phyloP scores from a whole-genome alignment of 148 eudicot genomes.

The Camellia granthamiana region DNA sequence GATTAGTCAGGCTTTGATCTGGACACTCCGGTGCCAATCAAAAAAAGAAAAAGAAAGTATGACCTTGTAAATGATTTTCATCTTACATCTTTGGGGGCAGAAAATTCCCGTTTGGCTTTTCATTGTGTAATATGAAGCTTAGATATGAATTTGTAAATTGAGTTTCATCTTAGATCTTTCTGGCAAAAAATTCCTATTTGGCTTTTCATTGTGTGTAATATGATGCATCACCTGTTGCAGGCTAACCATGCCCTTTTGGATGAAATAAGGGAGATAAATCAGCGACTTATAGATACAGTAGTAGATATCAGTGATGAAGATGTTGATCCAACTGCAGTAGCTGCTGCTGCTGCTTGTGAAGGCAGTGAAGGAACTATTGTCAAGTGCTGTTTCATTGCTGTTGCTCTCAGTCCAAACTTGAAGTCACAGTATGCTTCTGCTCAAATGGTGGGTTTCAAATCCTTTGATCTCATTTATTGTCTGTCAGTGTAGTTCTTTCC shows the following conservation, averaged over 20 bases:
- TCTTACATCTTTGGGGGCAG: neutral
- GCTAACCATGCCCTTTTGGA: slow-evolving; percentile 72
- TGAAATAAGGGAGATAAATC: slow-evolving; percentile 83
- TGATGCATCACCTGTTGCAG: slow-evolving; percentile 36
- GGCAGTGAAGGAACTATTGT: slow-evolving; percentile 74
- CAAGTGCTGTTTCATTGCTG: slow-evolving; percentile 73
- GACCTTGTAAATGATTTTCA: neutral
- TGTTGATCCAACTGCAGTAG: slow-evolving; percentile 54
- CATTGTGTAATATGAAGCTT: neutral
- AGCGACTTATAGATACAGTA: slow-evolving; percentile 73
- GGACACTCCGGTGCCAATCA: too few species aligned
- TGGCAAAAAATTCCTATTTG: neutral
- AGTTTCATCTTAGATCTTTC: neutral
- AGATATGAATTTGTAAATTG: neutral
- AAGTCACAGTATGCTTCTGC: slow-evolving; percentile 81
- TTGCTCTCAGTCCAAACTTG: slow-evolving; percentile 77
- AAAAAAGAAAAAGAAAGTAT: too few species aligned
- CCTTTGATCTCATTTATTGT: neutral
- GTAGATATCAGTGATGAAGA: slow-evolving; percentile 66
- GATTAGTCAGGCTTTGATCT: too few species aligned
- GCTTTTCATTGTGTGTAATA: neutral
- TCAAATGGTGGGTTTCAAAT: slow-evolving; percentile 60
- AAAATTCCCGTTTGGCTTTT: neutral
- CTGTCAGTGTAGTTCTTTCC: slow-evolving; percentile 4
- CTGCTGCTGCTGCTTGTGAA: slow-evolving; percentile 35